phyloP scores from a whole-genome alignment of 257 asterid genomes.

The Solanum pimpinellifolium region DNA sequence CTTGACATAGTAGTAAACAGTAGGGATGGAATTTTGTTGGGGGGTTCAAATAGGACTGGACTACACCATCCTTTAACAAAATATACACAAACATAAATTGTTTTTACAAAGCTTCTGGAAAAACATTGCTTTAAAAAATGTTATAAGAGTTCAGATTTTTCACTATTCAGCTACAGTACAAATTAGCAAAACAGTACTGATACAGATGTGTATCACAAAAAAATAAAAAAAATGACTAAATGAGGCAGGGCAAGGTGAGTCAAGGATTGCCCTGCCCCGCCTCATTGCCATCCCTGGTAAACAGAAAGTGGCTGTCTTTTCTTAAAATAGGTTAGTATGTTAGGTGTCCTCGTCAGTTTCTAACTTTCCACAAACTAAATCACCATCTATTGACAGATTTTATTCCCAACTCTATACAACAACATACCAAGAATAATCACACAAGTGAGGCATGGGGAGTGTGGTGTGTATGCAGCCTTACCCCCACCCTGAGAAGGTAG shows the following conservation, averaged over 20 bases:
- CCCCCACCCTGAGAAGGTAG: neutral
- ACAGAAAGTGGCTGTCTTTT: neutral
- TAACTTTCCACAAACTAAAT: neutral
- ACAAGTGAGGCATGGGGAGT: neutral
- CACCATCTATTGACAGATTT: neutral
- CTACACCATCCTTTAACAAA: neutral
- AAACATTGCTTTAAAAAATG: neutral
- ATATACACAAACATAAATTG: neutral
- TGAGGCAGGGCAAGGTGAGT: neutral
- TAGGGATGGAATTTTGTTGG: neutral
- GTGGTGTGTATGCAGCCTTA: neutral
- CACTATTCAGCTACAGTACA: neutral
- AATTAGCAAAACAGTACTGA: neutral
- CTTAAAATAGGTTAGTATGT: neutral
- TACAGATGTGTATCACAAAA: neutral
- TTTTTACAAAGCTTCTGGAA: neutral
- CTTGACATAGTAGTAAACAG: neutral
- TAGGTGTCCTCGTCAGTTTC: neutral
- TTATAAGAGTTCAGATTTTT: neutral
- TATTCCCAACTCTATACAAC: neutral
- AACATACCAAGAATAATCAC: neutral
- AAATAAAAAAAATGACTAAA: neutral
- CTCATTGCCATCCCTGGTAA: neutral
- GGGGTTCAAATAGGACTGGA: neutral
- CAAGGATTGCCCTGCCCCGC: neutral